These are phyloP conservation scores for Phaeomoniella chlamydospora DNA, from an alignment of 2,329 filamentous ascomycete species.

Conservation along the genomic window DNA sequence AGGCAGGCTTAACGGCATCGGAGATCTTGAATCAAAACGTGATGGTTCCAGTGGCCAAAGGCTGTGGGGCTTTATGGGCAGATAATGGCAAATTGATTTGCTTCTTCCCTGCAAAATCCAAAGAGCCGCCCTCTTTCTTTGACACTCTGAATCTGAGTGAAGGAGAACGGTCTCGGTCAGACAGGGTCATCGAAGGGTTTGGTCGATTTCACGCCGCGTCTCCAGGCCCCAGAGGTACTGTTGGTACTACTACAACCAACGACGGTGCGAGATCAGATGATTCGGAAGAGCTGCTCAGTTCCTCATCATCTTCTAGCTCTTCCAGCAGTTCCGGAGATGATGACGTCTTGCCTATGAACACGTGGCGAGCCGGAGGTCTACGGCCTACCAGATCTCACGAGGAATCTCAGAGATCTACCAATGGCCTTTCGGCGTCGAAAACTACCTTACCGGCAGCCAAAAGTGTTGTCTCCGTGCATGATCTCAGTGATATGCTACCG, in stretches of 20 bases:
- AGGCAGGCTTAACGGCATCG: conserved; percentile 30
- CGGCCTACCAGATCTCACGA: conserved; percentile 36
- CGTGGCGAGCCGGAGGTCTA: conserved; percentile 39
- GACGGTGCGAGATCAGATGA: conserved; percentile 29
- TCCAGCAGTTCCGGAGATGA: conserved; percentile 39
- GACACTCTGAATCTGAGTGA: conserved; percentile 32
- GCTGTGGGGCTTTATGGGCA: conserved; percentile 42
- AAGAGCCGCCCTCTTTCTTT: conserved; percentile 33
- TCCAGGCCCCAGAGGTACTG: conserved; percentile 29
- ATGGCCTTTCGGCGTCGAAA: conserved; percentile 38
- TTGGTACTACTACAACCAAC: conserved; percentile 25
- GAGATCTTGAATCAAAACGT: conserved; percentile 45
- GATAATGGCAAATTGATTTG: conserved; percentile 42
- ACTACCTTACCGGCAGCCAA: conserved; percentile 32
- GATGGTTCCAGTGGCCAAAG: conserved; percentile 48
- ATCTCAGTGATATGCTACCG: conserved; percentile 57
- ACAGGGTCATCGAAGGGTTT: conserved; percentile 49
- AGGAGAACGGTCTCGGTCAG: conserved; percentile 31
- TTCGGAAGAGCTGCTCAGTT: conserved; percentile 18
- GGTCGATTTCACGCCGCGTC: conserved; percentile 41
- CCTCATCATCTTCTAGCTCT: conserved; percentile 38
- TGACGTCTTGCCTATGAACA: conserved; percentile 26
- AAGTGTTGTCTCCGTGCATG: conserved; percentile 60
- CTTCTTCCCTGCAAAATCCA: conserved; percentile 39
- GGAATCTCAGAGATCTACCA: conserved; percentile 36